Evolutionary conservation across 208 protist species (phyloP).

Genomic region (Naegleria fowleri): DNA sequence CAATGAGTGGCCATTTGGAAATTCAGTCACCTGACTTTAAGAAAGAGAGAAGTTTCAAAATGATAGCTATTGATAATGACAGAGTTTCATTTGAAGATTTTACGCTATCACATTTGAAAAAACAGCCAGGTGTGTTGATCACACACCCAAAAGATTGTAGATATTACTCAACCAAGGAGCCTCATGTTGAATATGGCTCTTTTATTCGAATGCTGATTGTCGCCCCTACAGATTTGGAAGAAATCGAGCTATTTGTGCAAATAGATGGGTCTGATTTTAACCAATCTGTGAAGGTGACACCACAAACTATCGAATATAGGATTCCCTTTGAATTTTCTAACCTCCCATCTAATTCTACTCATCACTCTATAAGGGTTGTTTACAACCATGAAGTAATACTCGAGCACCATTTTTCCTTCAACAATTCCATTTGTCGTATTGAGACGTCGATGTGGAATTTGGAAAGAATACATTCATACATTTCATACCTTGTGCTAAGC

Average conservation of each 20-base stretch:
- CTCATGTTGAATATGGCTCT: not conserved
- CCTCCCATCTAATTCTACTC: not conserved
- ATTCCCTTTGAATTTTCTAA: not conserved
- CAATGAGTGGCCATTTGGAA: not conserved
- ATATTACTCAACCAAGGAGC: not conserved
- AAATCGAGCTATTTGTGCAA: not conserved
- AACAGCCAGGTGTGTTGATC: not conserved
- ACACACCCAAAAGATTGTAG: not conserved
- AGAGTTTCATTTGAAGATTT: not conserved
- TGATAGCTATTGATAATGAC: not conserved
- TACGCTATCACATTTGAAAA: not conserved
- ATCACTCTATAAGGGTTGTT: not conserved
- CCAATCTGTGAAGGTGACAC: not conserved
- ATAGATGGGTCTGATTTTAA: not conserved
- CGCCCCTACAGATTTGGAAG: not conserved
- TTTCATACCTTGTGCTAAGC: not conserved
- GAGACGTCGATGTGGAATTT: not conserved
- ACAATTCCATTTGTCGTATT: not conserved
- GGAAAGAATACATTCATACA: not conserved
- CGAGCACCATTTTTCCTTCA: not conserved
- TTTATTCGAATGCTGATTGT: not conserved
- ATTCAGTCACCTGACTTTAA: not conserved
- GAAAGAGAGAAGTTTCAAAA: not conserved
- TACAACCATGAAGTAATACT: not conserved
- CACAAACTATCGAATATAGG: not conserved